Base-by-base conservation (phyloP, 73 alveolate genomes). In the Durusdinium trenchii region DNA sequence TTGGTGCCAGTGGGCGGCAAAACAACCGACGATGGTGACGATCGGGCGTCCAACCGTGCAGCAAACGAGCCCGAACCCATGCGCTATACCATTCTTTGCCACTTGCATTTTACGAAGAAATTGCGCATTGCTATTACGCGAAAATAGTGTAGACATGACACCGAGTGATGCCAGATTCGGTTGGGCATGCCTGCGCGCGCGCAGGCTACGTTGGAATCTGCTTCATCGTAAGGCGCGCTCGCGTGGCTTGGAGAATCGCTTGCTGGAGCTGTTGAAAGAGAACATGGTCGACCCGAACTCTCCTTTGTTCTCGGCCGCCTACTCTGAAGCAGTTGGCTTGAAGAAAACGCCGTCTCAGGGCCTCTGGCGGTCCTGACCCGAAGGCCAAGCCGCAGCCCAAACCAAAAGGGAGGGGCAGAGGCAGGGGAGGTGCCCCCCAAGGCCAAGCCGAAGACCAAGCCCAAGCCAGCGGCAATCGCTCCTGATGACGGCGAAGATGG, bases 1-100 rank as follows among this genome's bases (percentile, higher is more conserved):
- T 0, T 81, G 28, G 47, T 81, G n/a, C 46, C 69, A 16, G 91
- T 81, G 40, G 91, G 91, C 6, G 91, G 91, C 40, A 81, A 81
- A 28, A 81, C 91, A 3, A 54, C 38, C 38, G 46, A 20, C 48
- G 89, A 30, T 12, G 54, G 47, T 26, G 67, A 23, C 12, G 91
- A 81, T 28, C 43, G 26, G 46, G 35, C 45, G n/a, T 30, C 18
- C 32, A 47, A 28, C 48, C 54, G 91, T 5, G 1, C 30, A 32
- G 48, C 10, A 35, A 81, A 81, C 69, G 7, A 47, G 3, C 47
- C 18, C 43, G 91, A 81, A 36, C 91, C 91, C 12, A 7, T 81
- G 16, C 47, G 91, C 48, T 81, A n/a, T n/a, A 7, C 46, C 36
- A 36, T 32, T 4, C 45, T 47, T 5, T 35, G 46, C 91, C 91